Evolutionary conservation across 768 basidiomycete genomes (phyloP), one percentile per base, ranked within the genome.

Genomic region (Amylocystis lapponica): DNA sequence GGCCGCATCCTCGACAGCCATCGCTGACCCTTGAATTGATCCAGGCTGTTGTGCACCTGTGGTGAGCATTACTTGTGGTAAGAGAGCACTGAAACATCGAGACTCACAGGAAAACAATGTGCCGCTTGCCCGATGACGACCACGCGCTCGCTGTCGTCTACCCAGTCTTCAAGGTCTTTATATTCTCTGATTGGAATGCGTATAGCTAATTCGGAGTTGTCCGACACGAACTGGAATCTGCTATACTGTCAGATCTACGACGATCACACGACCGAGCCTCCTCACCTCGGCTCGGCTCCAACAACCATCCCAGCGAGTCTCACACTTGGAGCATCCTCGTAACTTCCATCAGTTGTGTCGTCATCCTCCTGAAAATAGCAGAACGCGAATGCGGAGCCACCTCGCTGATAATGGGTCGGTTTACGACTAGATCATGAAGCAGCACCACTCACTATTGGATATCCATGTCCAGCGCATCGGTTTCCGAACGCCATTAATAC

Each of bases 1-100:
- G 6, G 65, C 65, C 4, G 66, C 66, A 41, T 70, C 68, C 38
- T 70, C 68, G 22, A 69, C 43, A 6, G 60, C 61, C 63, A 67
- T 67, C 19, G 61, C 59, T 8, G 61, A 48, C 6, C 54, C 58
- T 41, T 69, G 67, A 3, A 62, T 52, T 4, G 56, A 44, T 9
- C 60, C 61, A 4, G 65, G 61, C 64, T 66, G 25, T 11, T 14
- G 35, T 10, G 16, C 9, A 29, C 3, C 0, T 17, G 10, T 5
- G 14, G 20, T n/a, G 31, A 16, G 20, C 10, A 11, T n/a, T 5
- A 21, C 12, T 17, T 9, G 30, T 19, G 20, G n/a, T 5, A 17
- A 13, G n/a, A 22, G 14, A 31, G 14, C 3, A 5, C 5, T 19
- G 12, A 13, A 19, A 30, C 10, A n/a, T 5, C 36, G 16, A 22